Evolutionary conservation across 768 basidiomycete species (phyloP).

Genomic region (Rhodotorula diobovata): DNA sequence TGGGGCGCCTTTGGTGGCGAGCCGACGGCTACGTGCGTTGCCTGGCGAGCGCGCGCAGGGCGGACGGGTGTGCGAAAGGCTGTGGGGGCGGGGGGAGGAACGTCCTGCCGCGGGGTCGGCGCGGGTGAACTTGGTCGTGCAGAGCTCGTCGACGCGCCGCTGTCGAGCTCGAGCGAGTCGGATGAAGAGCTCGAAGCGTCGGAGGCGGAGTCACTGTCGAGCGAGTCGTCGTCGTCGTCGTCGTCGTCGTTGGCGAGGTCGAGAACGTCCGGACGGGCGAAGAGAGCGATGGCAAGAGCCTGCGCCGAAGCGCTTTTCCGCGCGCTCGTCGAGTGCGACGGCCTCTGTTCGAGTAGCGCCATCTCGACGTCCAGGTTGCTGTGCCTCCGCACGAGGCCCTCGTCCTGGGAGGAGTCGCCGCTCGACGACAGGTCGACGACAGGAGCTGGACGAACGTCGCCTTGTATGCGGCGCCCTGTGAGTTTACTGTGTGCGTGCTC

Average conservation of each 20-base stretch:
- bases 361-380: neutral
- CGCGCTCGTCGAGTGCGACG: neutral
- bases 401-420: too few species aligned
- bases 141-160: neutral
- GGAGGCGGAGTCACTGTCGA: neutral
- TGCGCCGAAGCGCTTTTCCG: too few species aligned
- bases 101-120: neutral
- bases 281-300: too few species aligned
- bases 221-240: neutral
- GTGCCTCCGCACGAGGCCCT: neutral
- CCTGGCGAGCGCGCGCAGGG: neutral
- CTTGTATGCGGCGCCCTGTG: too few species aligned
- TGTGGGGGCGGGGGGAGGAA: neutral
- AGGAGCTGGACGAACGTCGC: too few species aligned
- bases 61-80: neutral
- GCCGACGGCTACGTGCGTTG: accelerated
- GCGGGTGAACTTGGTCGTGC: neutral
- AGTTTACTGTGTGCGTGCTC: too few species aligned
- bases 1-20: neutral
- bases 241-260: neutral
- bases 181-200: neutral
- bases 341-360: too few species aligned
- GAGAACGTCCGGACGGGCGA: neutral
- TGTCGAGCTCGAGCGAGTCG: neutral
- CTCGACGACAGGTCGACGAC: too few species aligned